Evolutionary conservation across 148 eudicot genomes (phyloP).

Genomic region (Rhododendron griersonianum): DNA sequence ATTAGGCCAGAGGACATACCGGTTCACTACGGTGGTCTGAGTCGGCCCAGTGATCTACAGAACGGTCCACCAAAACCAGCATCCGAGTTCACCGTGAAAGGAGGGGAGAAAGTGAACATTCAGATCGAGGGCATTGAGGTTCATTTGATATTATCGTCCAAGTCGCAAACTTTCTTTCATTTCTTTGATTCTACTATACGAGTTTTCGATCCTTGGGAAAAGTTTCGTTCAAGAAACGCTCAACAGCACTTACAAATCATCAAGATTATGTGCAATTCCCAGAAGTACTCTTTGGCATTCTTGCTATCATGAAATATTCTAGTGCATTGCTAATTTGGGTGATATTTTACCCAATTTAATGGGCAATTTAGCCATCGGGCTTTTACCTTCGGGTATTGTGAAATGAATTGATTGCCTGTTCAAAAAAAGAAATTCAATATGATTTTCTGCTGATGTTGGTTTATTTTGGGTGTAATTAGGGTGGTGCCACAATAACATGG

Average conservation of each 20-base stretch:
- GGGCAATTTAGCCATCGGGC: neutral
- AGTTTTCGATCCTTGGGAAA: neutral
- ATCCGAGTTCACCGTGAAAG: conserved; percentile 86
- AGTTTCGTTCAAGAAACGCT: neutral
- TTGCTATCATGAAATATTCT: too few species aligned
- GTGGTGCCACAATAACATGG: conserved; percentile 83
- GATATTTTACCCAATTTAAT: neutral
- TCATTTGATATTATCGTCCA: neutral
- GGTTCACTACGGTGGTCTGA: conserved; percentile 89
- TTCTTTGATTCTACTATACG: neutral
- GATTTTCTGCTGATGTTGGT: neutral
- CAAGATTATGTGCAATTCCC: neutral
- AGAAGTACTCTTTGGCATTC: neutral
- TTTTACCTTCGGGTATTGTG: too few species aligned
- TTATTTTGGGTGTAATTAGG: conserved; percentile 30
- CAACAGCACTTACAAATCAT: neutral
- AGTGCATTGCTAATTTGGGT: neutral
- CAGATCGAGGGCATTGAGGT: conserved; percentile 99
- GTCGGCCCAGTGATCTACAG: conserved; percentile 62
- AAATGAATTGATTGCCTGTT: too few species aligned
- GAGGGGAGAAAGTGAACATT: conserved; percentile 89
- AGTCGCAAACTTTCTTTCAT: neutral
- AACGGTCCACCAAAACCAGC: conserved; percentile 90
- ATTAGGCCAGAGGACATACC: conserved; percentile 90
- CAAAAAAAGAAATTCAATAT: neutral